Conservation (phyloP, 2,329 filamentous ascomycete genomes). For the Pyrenochaeta sp. region DNA sequence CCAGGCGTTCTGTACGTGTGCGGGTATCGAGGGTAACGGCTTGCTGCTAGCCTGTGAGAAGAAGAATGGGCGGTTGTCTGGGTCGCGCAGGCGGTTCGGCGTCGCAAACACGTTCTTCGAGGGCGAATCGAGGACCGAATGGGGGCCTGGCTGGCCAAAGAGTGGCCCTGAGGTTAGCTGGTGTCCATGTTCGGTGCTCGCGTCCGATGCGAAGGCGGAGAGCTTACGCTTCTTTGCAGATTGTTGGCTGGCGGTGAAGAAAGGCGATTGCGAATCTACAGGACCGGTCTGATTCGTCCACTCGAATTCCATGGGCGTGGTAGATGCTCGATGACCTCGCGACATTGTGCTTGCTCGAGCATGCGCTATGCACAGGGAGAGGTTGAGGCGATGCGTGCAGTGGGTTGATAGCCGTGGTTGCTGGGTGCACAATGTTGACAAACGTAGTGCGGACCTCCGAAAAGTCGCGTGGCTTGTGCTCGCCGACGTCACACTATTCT, state of each 20-base stretch:
- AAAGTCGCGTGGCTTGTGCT: not conserved
- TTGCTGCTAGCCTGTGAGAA: slow-evolving; percentile 52
- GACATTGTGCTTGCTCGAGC: slow-evolving; percentile 25
- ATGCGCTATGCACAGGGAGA: not conserved
- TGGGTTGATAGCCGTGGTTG: not conserved
- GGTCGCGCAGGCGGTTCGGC: slow-evolving; percentile 56
- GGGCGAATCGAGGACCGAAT: slow-evolving; percentile 55
- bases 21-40: slow-evolving; percentile 48
- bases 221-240: slow-evolving; percentile 52
- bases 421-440: slow-evolving; percentile 11
- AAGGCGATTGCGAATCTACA: slow-evolving; percentile 58
- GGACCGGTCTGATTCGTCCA: slow-evolving; percentile 58
- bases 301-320: slow-evolving; percentile 64
- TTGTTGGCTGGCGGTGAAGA: slow-evolving; percentile 44
- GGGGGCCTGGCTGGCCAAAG: slow-evolving; percentile 31
- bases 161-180: slow-evolving; percentile 23
- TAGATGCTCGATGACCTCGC: slow-evolving; percentile 48
- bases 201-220: slow-evolving; percentile 9
- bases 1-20: slow-evolving; percentile 46
- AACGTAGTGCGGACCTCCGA: slow-evolving; percentile 14
- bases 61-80: slow-evolving; percentile 59
- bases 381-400: not conserved
- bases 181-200: slow-evolving; percentile 2
- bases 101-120: slow-evolving; percentile 55
- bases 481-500: slow-evolving; percentile 1